These are phyloP conservation scores for Exophiala mesophila DNA, from an alignment of 2,329 filamentous ascomycete genomes.

Conservation along the genomic window DNA sequence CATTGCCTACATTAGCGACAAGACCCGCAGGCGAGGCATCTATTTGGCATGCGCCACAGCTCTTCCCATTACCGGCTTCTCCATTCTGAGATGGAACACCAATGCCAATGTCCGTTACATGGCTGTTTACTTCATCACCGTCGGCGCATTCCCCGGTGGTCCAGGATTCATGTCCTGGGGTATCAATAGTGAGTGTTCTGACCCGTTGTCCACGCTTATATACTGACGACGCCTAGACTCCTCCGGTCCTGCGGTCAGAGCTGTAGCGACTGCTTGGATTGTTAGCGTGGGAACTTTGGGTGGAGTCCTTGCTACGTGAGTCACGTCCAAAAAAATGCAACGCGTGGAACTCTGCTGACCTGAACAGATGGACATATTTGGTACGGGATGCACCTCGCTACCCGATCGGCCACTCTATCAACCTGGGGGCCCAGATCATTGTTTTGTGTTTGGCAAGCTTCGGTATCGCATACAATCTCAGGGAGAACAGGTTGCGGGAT, in stretches of 20 bases:
- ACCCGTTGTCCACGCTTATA: too few relatives aligned
- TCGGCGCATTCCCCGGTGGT: slow-evolving; percentile 81
- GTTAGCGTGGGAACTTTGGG: slow-evolving; percentile 73
- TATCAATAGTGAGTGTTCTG: slow-evolving; percentile 67
- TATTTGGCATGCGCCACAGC: slow-evolving; percentile 67
- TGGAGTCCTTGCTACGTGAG: slow-evolving; percentile 71
- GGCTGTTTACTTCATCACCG: slow-evolving; percentile 74
- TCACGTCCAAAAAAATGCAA: slow-evolving; percentile 24
- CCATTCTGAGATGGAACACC: slow-evolving; percentile 65
- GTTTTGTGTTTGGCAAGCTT: slow-evolving; percentile 16
- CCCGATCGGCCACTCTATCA: slow-evolving; percentile 48
- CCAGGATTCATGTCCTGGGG: slow-evolving; percentile 82
- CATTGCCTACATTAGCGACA: slow-evolving; percentile 71
- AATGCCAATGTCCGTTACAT: slow-evolving; percentile 66
- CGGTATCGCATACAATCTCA: slow-evolving; percentile 23
- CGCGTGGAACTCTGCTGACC: slow-evolving; percentile 4
- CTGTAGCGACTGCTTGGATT: slow-evolving; percentile 70
- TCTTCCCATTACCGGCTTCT: slow-evolving; percentile 68
- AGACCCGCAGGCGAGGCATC: slow-evolving; percentile 67
- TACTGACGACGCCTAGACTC: slow-evolving; percentile 11
- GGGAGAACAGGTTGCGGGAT: slow-evolving; percentile 31
- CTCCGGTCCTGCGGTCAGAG: slow-evolving; percentile 61
- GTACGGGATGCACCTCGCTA: slow-evolving; percentile 45
- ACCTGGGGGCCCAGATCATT: slow-evolving; percentile 36
- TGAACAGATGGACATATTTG: slow-evolving; percentile 21